These are phyloP conservation scores for Solanum rostratum DNA, from an alignment of 257 asterid species.

Conservation along the genomic window DNA sequence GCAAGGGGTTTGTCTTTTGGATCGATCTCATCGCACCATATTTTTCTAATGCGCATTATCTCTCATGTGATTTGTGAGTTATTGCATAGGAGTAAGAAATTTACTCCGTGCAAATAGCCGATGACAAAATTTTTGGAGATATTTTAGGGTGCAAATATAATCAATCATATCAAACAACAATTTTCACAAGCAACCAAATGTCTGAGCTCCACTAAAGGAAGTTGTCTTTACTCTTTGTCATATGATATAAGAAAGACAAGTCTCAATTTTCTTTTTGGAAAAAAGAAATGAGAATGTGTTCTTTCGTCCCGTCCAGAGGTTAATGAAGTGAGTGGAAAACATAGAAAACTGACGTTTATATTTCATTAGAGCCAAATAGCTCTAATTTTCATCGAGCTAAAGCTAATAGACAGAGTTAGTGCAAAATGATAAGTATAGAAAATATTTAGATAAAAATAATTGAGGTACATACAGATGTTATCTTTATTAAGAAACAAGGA, in stretches of 20 bases:
- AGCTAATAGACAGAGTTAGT: neutral
- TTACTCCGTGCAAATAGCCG: neutral
- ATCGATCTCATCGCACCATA: too few species aligned
- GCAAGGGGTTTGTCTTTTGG: too few species aligned
- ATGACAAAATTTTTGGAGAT: neutral
- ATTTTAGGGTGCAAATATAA: neutral
- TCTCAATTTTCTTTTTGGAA: neutral
- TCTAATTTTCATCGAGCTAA: neutral
- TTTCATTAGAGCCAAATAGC: neutral
- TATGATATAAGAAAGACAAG: neutral
- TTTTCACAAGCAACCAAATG: neutral
- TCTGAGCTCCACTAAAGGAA: neutral
- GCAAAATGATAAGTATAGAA: neutral
- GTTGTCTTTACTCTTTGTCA: neutral
- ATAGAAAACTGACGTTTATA: neutral
- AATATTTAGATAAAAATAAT: too few species aligned
- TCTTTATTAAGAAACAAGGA: neutral
- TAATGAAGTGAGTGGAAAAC: neutral
- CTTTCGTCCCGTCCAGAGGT: neutral
- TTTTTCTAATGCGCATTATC: too few species aligned
- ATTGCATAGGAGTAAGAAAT: too few species aligned
- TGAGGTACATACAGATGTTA: neutral
- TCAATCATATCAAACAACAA: neutral
- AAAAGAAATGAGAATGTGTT: neutral
- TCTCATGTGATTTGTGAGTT: rapidly evolving